Evolutionary conservation across 1,284 basidiomycete species (phyloP), one percentile per base, ranked within the genome.

Genomic region (Afroboletus lepidellus): DNA sequence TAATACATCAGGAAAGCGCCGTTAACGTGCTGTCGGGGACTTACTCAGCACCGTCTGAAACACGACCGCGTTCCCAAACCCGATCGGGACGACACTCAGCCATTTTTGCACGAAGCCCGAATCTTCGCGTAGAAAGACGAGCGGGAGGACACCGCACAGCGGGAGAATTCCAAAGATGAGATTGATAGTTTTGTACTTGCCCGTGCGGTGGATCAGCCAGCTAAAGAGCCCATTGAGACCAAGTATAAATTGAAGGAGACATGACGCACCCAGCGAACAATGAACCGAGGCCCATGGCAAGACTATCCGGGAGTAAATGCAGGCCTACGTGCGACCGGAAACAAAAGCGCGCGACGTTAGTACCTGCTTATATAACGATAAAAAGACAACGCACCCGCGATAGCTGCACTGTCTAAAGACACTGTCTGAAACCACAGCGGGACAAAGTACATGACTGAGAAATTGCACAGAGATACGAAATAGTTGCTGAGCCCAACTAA

Each of bases 361-460:
- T 16, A n/a, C 33, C 9, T 34, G n/a, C 5, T n/a, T 34, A 8
- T 8, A 3, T 15, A 1, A 3, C 11, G 1, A n/a, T 34, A 18
- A 49, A 18, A n/a, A 34, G 6, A 8, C n/a, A 34, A 38, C 33
- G 12, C 57, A 80, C 81, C 81, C 15, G 81, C 80, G 12, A 71
- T 77, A 8, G 83, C 83, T 11, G 88, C 84, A 36, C 76, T 85
- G 13, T 85, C 81, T 48, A 88, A 69, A 60, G 82, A 74, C 15
- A 93, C 90, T 1, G 86, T 89, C 66, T 93, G 87, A 69, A 92
- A 93, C 85, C 84, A 92, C 66, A 90, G 84, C 2, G 91, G 91
- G 62, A 83, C 83, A 68, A 88, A 90, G 67, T 90, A 89, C 66
- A 82, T 84, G 56, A 86, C 76, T 1, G 83, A 72, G 60, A 91